Base-by-base conservation (phyloP, 2,329 filamentous ascomycete species). In the Metarhizium robertsii region DNA sequence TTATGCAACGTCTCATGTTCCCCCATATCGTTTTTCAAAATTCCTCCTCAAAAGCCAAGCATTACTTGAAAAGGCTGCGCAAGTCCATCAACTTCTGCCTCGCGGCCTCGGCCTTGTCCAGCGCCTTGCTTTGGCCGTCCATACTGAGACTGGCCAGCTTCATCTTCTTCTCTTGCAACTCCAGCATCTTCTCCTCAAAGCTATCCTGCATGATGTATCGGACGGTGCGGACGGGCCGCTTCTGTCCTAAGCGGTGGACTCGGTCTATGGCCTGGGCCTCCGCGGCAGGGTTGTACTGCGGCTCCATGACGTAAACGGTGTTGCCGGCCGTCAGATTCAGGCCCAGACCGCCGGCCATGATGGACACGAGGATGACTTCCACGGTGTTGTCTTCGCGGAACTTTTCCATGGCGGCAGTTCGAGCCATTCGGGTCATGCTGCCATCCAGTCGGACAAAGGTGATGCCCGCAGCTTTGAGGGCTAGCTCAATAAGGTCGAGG, bases 241-340 rank as follows among this genome's bases (percentile, higher is more conserved):
- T 94, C 75, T 99, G 94, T 0, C 94, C 92, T 2, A 96, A 76
- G 18, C 92, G 85, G 69, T 96, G 92, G 6, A 99, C 90, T 34
- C 94, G 89, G 68, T 97, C 94, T 7, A 97, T 81, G 2, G 94
- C 94, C 72, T 99, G 94, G 5, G 91, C 89, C 70, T 99, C 92
- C 0, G 92, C 90, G 0, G 91, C 92, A 0, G 94, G 94, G 65
- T 99, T 99, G 75, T 92, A 99, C 67, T 96, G 92, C 5, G 94
- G 94, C 69, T 99, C 94, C 92, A 99, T 97, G 64, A 97, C 88
- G 68, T 94, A 97, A 14, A 95, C 92, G 55, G 83, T 87, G 67
- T 85, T 94, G 36, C 87, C 92, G 0, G 88, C 79, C 0, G 92
- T 96, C 54, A 97, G 75, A 66, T 97, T 97, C 43, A 97, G 83